phyloP scores from a whole-genome alignment of 129 eudicot species.

The Flaveria bidentis region DNA sequence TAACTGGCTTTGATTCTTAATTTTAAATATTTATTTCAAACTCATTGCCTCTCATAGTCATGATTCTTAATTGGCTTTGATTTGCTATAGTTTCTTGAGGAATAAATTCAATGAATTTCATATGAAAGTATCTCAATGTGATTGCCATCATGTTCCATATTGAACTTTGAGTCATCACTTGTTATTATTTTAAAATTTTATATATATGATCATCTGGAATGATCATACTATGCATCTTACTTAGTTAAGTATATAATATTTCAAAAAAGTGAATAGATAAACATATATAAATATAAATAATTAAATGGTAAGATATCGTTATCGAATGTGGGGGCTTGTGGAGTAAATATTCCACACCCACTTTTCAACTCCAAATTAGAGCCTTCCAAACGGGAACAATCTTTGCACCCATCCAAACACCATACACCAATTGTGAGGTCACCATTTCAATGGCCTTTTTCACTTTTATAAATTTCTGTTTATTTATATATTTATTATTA shows the following conservation, averaged over 20 bases:
- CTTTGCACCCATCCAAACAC: constrained; percentile 13
- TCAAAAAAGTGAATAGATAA: not conserved
- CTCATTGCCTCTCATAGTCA: too few relatives aligned
- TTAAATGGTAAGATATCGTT: not conserved
- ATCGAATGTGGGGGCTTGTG: constrained; percentile 23
- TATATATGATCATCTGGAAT: not conserved
- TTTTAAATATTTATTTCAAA: too few relatives aligned
- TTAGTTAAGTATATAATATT: not conserved
- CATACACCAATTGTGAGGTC: constrained; percentile 27
- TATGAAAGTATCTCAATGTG: not conserved
- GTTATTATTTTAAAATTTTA: not conserved
- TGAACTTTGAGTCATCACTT: not conserved
- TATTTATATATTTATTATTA: not conserved
- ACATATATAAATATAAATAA: too few relatives aligned
- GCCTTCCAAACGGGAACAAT: constrained; percentile 29
- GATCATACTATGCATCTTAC: not conserved
- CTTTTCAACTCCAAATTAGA: constrained; percentile 31
- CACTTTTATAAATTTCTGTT: not conserved
- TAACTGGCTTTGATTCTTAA: too few relatives aligned
- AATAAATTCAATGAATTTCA: not conserved
- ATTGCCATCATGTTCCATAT: not conserved
- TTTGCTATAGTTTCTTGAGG: not conserved
- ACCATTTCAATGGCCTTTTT: constrained; percentile 4
- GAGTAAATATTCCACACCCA: constrained; percentile 28
- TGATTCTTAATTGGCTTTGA: too few relatives aligned